Evolutionary conservation across 306 rosid genomes (phyloP).

Genomic region (Prunus davidiana): DNA sequence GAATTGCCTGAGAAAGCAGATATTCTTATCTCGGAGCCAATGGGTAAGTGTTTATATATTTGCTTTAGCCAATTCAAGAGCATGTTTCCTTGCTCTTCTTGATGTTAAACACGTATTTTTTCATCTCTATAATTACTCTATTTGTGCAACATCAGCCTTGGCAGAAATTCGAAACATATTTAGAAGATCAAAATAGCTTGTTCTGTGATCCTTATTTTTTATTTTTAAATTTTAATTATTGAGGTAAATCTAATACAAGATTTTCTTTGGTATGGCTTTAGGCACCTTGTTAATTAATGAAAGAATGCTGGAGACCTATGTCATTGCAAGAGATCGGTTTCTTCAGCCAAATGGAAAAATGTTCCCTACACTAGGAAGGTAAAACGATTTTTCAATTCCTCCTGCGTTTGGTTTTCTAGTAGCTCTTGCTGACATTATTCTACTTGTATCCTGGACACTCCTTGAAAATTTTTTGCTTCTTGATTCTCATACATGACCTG

Average conservation of each 20-base stretch:
- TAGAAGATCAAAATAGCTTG: background rate
- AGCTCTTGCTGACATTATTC: background rate
- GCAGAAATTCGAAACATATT: background rate
- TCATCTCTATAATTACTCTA: background rate
- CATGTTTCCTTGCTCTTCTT: background rate
- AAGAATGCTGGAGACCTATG: slow-evolving; percentile 96
- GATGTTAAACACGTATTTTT: background rate
- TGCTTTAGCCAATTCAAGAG: background rate
- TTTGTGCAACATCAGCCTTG: slow-evolving; percentile 7
- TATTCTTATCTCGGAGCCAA: slow-evolving; percentile 93
- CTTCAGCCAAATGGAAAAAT: slow-evolving; percentile 76
- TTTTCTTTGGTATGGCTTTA: slow-evolving; percentile 25
- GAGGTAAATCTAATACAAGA: slow-evolving; percentile 3
- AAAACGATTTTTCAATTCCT: slow-evolving; percentile 16
- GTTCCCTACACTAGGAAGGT: slow-evolving; percentile 94
- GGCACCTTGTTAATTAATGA: slow-evolving; percentile 90
- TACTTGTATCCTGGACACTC: background rate
- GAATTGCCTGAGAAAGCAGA: slow-evolving; percentile 95
- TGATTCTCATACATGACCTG: too few relatives aligned
- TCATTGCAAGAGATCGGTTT: slow-evolving; percentile 95
- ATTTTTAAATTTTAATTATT: background rate
- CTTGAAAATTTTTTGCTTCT: slow-evolving; percentile 2
- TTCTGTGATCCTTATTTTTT: background rate
- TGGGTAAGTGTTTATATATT: slow-evolving; percentile 56
- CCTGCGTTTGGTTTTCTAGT: background rate